Evolutionary conservation across 176 grass and related monocot genomes (phyloP).

Genomic region (Oryza glaberrima): DNA sequence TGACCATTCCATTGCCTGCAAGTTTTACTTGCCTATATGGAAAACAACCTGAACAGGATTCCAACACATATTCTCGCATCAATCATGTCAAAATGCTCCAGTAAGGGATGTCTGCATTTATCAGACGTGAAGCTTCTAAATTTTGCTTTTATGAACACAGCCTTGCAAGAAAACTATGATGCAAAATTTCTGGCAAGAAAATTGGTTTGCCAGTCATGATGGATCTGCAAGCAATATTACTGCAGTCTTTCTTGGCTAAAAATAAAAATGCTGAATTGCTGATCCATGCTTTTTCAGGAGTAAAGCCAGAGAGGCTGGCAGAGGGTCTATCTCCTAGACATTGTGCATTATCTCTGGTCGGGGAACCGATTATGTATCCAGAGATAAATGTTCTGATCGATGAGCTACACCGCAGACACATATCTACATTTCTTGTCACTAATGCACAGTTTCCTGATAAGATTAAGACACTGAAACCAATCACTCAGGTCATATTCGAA

Average conservation of each 20-base stretch:
- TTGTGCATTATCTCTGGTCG: conserved; percentile 97
- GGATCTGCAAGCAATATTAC: not conserved
- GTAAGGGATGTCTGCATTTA: not conserved
- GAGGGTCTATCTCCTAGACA: conserved; percentile 86
- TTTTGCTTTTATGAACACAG: conserved; percentile 5
- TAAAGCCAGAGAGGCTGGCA: conserved; percentile 72
- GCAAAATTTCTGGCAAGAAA: not conserved
- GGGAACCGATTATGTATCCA: conserved; percentile 97
- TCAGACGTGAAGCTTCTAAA: not conserved
- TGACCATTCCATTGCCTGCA: conserved; percentile 9
- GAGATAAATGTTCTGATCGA: conserved; percentile 96
- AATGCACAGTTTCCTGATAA: conserved; percentile 99
- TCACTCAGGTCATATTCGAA: conserved; percentile 58
- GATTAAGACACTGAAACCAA: conserved; percentile 74
- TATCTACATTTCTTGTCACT: conserved; percentile 96
- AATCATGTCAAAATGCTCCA: not conserved
- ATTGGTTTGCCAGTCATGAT: not conserved
- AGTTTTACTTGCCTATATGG: conserved; percentile 1
- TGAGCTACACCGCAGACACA: conserved; percentile 80
- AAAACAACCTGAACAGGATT: conserved; percentile 12
- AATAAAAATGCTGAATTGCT: not conserved
- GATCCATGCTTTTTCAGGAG: conserved; percentile 55
- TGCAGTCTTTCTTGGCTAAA: conserved; percentile 17
- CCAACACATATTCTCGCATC: not conserved
- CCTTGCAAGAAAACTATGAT: not conserved